phyloP scores from a whole-genome alignment of 371 early-diverging fungal genomes.

The Apophysomyces variabilis region DNA sequence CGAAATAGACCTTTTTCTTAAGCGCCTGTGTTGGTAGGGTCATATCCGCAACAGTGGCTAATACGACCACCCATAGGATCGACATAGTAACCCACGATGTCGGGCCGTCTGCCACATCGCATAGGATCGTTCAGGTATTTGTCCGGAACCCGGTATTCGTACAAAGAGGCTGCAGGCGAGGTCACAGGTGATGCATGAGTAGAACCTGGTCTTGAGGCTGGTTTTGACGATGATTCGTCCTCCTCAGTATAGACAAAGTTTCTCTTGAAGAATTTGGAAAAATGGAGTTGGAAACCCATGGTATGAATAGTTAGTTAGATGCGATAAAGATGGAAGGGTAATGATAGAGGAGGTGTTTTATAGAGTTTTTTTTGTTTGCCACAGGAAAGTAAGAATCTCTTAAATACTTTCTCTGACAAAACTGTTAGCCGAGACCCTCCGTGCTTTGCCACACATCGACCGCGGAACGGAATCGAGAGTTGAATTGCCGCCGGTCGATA shows the following conservation, averaged over 20 bases:
- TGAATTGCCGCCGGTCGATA: background rate
- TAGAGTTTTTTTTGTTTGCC: background rate
- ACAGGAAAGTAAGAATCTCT: background rate
- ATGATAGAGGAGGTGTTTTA: background rate
- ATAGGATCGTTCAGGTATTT: constrained; percentile 18
- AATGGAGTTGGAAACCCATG: background rate
- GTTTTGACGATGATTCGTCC: background rate
- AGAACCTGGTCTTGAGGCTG: constrained; percentile 4
- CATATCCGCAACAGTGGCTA: constrained; percentile 12
- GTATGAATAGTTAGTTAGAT: background rate
- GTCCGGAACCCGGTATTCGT: background rate
- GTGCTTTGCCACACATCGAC: constrained; percentile 8
- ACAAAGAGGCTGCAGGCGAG: background rate
- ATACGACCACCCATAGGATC: constrained; percentile 31
- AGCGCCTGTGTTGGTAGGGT: constrained; percentile 28
- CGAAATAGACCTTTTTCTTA: constrained; percentile 10
- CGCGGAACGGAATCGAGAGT: background rate
- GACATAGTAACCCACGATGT: constrained; percentile 21
- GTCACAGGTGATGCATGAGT: background rate
- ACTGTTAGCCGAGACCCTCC: constrained; percentile 8
- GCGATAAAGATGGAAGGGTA: background rate
- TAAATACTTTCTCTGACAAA: constrained; percentile 6
- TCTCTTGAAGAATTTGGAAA: background rate
- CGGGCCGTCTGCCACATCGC: constrained; percentile 20
- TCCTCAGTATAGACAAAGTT: background rate